A percentile compares a stretch with the other conserved stretches of the same genome.
phyloP scores from a whole-genome alignment of 1,284 basidiomycete species.

The Moesziomyces aphidis region DNA sequence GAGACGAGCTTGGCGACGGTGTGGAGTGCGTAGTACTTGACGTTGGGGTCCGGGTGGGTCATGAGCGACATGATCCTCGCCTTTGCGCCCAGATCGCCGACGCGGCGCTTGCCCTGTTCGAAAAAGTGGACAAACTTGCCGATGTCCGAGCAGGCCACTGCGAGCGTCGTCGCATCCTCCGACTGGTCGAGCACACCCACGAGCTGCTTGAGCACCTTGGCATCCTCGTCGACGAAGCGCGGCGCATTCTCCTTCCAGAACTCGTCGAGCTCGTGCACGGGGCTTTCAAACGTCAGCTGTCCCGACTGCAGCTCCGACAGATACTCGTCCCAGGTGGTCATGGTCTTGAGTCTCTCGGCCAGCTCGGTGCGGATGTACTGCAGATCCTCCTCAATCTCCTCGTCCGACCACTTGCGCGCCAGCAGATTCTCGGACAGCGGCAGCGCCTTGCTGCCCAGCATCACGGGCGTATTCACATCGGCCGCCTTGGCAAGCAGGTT shows the following conservation, averaged over 20 bases:
- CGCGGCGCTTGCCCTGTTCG: constrained; percentile 69
- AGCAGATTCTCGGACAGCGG: constrained; percentile 87
- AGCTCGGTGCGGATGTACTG: constrained; percentile 86
- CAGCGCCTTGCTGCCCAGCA: constrained; percentile 88
- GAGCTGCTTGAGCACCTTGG: constrained; percentile 90
- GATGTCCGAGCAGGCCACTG: constrained; percentile 63
- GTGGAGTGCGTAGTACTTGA: constrained; percentile 85
- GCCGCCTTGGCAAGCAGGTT: constrained; percentile 88
- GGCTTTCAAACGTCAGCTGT: constrained; percentile 87
- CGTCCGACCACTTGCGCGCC: constrained; percentile 90
- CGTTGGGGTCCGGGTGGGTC: constrained; percentile 86
- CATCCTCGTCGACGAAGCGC: constrained; percentile 88
- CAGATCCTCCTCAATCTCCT: constrained; percentile 87
- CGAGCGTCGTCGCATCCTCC: constrained; percentile 54
- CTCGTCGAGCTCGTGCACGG: constrained; percentile 92
- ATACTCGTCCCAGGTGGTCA: constrained; percentile 97
- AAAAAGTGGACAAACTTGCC: constrained; percentile 61
- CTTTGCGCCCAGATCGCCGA: constrained; percentile 88
- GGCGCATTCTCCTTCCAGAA: constrained; percentile 97
- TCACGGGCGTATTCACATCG: constrained; percentile 84
- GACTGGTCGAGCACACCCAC: constrained; percentile 71
- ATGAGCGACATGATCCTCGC: constrained; percentile 93
- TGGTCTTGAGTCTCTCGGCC: constrained; percentile 81
- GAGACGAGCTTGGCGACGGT: constrained; percentile 59
- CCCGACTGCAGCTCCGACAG: constrained; percentile 89